A percentile compares a stretch with the other conserved stretches of the same genome.
These are phyloP conservation scores for Alternaria conjuncta DNA, from an alignment of 2,329 filamentous ascomycete species.

Conservation along the genomic window DNA sequence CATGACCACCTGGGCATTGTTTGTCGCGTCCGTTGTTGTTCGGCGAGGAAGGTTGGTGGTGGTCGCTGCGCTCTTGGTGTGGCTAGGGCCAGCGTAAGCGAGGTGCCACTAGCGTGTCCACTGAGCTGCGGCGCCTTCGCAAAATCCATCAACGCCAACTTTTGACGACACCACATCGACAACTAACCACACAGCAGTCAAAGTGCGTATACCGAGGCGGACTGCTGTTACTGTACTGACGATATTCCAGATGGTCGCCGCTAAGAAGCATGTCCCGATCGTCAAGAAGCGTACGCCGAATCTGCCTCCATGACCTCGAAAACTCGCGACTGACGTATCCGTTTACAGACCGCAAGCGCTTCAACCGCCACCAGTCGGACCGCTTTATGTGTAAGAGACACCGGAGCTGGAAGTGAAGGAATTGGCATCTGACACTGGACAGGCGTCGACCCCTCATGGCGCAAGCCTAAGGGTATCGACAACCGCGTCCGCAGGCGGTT, in stretches of 20 bases:
- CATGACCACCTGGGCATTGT: background rate
- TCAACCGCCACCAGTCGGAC: slow-evolving; percentile 97
- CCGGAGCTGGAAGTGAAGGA: slow-evolving; percentile 12
- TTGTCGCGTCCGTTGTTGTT: background rate
- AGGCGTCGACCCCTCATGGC: slow-evolving; percentile 82
- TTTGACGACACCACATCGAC: slow-evolving; percentile 19
- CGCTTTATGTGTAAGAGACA: slow-evolving; percentile 76
- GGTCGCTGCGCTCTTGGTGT: slow-evolving; percentile 17
- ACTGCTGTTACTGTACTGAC: slow-evolving; percentile 29
- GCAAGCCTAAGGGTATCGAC: slow-evolving; percentile 99
- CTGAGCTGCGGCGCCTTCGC: slow-evolving; percentile 23
- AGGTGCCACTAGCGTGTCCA: slow-evolving; percentile 1
- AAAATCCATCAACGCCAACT: slow-evolving; percentile 25
- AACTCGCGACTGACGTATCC: slow-evolving; percentile 43
- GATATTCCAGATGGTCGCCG: slow-evolving; percentile 83
- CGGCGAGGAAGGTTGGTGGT: background rate
- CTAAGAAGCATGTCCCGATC: slow-evolving; percentile 99
- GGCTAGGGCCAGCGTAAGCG: slow-evolving; percentile 12
- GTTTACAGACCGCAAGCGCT: slow-evolving; percentile 82
- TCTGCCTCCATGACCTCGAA: slow-evolving; percentile 29
- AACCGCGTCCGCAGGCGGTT: slow-evolving; percentile 97
- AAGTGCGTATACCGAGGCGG: slow-evolving; percentile 37
- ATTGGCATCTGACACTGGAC: slow-evolving; percentile 36
- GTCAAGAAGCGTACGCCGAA: slow-evolving; percentile 97
- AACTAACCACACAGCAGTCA: slow-evolving; percentile 48